Percentiles rank a stretch among this genome's conserved stretches.
phyloP scores from a whole-genome alignment of 352 stramenopile genomes.

The Phytophthora megakarya region DNA sequence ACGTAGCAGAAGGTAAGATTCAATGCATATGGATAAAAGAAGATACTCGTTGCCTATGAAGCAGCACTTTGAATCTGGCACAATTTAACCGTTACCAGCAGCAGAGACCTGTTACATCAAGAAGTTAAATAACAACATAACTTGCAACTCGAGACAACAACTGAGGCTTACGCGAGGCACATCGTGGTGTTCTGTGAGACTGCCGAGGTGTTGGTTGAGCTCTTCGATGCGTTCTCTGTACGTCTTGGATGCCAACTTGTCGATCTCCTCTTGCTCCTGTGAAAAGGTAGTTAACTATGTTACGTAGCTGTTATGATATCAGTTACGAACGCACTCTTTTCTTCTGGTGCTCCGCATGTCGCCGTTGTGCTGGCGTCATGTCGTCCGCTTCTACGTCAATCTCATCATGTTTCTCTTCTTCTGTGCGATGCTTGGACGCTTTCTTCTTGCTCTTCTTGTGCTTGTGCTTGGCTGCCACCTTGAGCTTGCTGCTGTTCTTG shows the following conservation, averaged over 20 bases:
- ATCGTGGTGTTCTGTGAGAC: slow-evolving; percentile 98
- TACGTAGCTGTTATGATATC: not conserved
- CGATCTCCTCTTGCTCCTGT: slow-evolving; percentile 87
- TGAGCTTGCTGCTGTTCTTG: slow-evolving; percentile 69
- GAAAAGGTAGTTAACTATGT: slow-evolving; percentile 1
- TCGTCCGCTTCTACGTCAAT: slow-evolving; percentile 44
- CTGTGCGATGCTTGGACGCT: slow-evolving; percentile 41
- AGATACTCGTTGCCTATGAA: too few relatives aligned
- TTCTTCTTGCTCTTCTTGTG: slow-evolving; percentile 68
- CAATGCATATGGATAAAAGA: too few relatives aligned
- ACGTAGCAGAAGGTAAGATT: too few relatives aligned
- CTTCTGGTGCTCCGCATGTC: slow-evolving; percentile 78
- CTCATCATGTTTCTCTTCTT: slow-evolving; percentile 26
- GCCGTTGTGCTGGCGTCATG: slow-evolving; percentile 77
- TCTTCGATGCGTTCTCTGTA: slow-evolving; percentile 95
- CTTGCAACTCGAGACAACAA: not conserved
- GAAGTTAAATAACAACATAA: slow-evolving; percentile 1
- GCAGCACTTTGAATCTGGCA: not conserved
- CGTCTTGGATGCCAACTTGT: slow-evolving; percentile 86
- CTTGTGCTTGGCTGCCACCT: slow-evolving; percentile 54
- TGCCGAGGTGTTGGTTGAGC: slow-evolving; percentile 96
- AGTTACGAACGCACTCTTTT: slow-evolving; percentile 63
- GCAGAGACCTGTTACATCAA: slow-evolving; percentile 70
- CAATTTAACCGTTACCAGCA: slow-evolving; percentile 88
- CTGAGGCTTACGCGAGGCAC: slow-evolving; percentile 90